Evolutionary conservation across 2,329 filamentous ascomycete genomes (phyloP), one percentile per base, ranked within the genome.

Genomic region (Paracoccidioides brasiliensis): DNA sequence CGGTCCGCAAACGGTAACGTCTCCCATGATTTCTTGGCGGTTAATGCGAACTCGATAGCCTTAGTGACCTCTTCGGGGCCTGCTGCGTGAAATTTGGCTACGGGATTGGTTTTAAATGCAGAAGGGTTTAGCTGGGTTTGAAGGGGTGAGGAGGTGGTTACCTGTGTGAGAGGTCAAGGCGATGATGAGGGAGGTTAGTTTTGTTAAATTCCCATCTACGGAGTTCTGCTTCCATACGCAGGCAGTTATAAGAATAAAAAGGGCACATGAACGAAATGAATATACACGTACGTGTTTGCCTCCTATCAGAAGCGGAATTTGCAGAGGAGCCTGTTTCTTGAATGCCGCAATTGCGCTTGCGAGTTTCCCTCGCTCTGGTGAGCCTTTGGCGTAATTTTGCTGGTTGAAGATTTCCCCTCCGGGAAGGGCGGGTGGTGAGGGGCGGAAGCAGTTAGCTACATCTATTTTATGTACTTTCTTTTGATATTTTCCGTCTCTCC

Each of bases 371-470:
- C 91, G 81, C 68, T 95, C 87, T 30, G 82, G 72, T 1, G 90
- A 93, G 58, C 84, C 88, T 70, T 93, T 93, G 60, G 79, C 78
- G 70, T 95, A 98, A 72, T 91, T 86, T 76, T 94, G 86, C 90
- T 96, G 64, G 56, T 12, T 4, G 32, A 14, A 45, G 12, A 50
- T 33, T 40, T 28, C 22, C 14, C 15, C 37, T 4, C 49, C 12
- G 8, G 10, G n/a, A 30, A 12, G 33, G 45, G 56, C 2, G 55
- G 32, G 57, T 40, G 9, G 22, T 45, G 30, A 35, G 45, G 22
- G 22, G 22, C 22, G 22, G 22, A 48, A 33, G 44, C 10, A 33
- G 44, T 48, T 48, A 48, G 44, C 8, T 48, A 48, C 15, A 35
- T 48, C 15, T 22, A 22, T 22, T 48, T 14, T 7, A 32, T 15